phyloP scores from a whole-genome alignment of 1,284 basidiomycete species.

The Cystobasidium pallidum region DNA sequence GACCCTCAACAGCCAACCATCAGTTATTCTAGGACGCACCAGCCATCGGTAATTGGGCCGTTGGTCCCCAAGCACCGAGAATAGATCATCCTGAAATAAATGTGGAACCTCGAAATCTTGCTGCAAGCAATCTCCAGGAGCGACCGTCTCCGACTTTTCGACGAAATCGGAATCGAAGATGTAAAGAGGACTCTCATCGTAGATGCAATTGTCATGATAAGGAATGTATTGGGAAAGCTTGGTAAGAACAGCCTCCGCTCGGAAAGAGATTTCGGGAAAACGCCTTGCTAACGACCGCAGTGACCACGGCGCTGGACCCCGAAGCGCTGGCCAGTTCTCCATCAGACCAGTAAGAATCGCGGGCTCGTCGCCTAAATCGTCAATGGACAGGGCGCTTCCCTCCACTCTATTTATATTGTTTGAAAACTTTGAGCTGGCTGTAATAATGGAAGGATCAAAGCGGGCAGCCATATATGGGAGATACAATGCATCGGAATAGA shows the following conservation, averaged over 20 bases:
- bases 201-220: constrained; percentile 51
- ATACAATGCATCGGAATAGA: constrained; percentile 56
- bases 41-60: constrained; percentile 56
- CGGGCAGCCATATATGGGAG: constrained; percentile 53
- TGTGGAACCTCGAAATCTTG: constrained; percentile 52
- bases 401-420: constrained; percentile 43
- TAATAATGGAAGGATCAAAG: constrained; percentile 46
- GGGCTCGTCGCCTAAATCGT: constrained; percentile 47
- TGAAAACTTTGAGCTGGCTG: constrained; percentile 34
- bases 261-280: constrained; percentile 49
- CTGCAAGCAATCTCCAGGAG: constrained; percentile 43
- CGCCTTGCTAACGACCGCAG: constrained; percentile 48
- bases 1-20: constrained; percentile 38
- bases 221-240: constrained; percentile 50
- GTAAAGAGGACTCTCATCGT: constrained; percentile 55
- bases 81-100: constrained; percentile 54
- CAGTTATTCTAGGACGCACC: no score
- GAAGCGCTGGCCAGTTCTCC: constrained; percentile 49
- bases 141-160: constrained; percentile 48
- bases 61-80: constrained; percentile 52
- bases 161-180: constrained; percentile 55
- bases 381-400: constrained; percentile 21
- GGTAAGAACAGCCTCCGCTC: constrained; percentile 53
- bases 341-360: constrained; percentile 53
- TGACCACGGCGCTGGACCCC: constrained; percentile 47